Conservation (phyloP, 2,329 filamentous ascomycete genomes). For the Colletotrichum plurivorum region DNA sequence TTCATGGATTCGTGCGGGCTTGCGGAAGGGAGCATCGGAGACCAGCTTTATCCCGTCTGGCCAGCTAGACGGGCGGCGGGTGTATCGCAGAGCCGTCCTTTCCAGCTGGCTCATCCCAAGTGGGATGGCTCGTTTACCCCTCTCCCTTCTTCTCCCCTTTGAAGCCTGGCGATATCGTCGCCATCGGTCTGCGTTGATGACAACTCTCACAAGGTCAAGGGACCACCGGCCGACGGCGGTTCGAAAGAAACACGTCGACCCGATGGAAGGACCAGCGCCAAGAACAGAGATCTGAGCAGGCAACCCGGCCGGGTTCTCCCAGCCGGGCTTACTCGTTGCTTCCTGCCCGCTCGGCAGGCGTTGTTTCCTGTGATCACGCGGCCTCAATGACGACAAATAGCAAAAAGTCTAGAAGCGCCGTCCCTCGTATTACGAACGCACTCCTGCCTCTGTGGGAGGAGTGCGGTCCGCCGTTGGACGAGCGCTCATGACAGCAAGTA, state of each 20-base stretch:
- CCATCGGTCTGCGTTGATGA: conserved; percentile 44
- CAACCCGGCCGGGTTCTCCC: conserved; percentile 3
- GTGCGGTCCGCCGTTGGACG: conserved; percentile 12
- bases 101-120: not conserved
- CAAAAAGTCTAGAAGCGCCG: conserved; percentile 27
- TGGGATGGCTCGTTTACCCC: not conserved
- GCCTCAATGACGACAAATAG: conserved; percentile 45
- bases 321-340: conserved; percentile 22
- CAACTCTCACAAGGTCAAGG: conserved; percentile 40
- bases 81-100: not conserved
- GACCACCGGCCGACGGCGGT: conserved; percentile 33
- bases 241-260: conserved; percentile 28
- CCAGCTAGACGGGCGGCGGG: too few relatives aligned
- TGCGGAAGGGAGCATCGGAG: not conserved
- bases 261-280: conserved; percentile 43
- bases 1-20: not conserved
- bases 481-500: conserved; percentile 42
- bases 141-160: not conserved
- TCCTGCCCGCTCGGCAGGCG: conserved; percentile 6
- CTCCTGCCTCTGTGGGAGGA: conserved; percentile 9
- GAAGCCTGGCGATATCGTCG: not conserved
- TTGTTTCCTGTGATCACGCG: conserved; percentile 28
- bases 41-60: too few relatives aligned
- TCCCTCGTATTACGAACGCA: conserved; percentile 26
- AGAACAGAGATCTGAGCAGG: conserved; percentile 55